Evolutionary conservation across 139 green algal genomes (phyloP).

Genomic region (Chlamydomonas sp.): DNA sequence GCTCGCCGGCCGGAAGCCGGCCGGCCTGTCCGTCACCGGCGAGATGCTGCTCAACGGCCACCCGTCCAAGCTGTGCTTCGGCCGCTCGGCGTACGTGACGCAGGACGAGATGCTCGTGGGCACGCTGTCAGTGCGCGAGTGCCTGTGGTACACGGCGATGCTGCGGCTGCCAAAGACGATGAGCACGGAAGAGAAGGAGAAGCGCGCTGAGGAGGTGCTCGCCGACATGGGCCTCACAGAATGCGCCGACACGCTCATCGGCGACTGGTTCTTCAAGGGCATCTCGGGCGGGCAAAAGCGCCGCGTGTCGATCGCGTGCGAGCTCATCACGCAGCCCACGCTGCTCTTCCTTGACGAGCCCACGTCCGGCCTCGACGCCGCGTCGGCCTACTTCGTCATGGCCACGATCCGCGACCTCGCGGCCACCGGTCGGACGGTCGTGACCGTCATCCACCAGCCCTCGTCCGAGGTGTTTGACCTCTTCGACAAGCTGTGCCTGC

Average conservation of each 20-base stretch:
- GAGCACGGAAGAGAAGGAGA: conserved; percentile 4
- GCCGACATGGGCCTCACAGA: conserved; percentile 1
- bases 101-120: conserved; percentile 19
- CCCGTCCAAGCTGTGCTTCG: conserved; percentile 31
- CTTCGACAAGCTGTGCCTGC: conserved; percentile 52
- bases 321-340: conserved; percentile 63
- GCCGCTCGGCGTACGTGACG: conserved; percentile 34
- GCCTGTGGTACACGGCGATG: conserved; percentile 10
- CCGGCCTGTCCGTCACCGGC: no score
- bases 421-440: conserved; percentile 38
- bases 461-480: conserved; percentile 47
- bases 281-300: conserved; percentile 54
- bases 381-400: conserved; percentile 51
- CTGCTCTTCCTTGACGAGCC: conserved; percentile 86
- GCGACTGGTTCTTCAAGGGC: conserved; percentile 27
- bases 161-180: conserved; percentile 3
- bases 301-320: conserved; percentile 61
- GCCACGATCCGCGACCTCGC: conserved; percentile 25
- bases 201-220: neutral
- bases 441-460: conserved; percentile 61
- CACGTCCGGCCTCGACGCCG: conserved; percentile 64
- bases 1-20: no score
- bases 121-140: conserved; percentile 10
- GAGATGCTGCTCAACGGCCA: conserved; percentile 43
- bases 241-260: conserved; percentile 4